Evolutionary conservation across 768 basidiomycete genomes (phyloP), one percentile per base, ranked within the genome.

Genomic region (Porpolomopsis calyptriformis): DNA sequence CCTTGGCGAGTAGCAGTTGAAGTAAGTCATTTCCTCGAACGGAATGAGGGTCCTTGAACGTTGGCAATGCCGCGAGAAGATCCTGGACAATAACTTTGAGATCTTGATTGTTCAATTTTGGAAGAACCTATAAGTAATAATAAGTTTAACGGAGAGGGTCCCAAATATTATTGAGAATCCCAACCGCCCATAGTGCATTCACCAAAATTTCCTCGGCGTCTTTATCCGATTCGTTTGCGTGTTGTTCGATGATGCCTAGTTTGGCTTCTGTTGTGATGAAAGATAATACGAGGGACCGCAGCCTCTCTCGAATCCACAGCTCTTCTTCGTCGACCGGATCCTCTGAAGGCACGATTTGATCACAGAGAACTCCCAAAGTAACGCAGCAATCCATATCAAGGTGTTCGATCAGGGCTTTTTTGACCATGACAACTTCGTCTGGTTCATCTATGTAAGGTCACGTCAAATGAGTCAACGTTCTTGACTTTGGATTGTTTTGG

Each of bases 341-440:
- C 39, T 73, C 72, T 0, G 64, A 56, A 1, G 76, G 74, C 2
- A 71, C 57, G 27, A 82, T 64, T 56, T 85, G 82, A 55, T 85
- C 84, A 54, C 74, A 82, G 4, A 85, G 64, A 11, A 85, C 82
- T 29, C 76, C 71, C 4, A 85, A 63, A 1, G 81, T 79, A 14
- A 76, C 68, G 6, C 62, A 63, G 1, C 79, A 68, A 49, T 82
- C 79, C 66, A 83, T 69, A 36, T 79, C 72, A 45, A 85, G 68
- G 57, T 85, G 83, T 49, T 75, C 70, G 1, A 69, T 59, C 12
- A 85, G 67, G 14, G 80, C 76, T 45, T 67, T 61, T 53, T 78
- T 76, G 19, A 85, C 81, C 26, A 80, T 68, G 0, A 53, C 59
- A 9, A 83, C 76, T 58, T 85, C 83, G 40, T 75, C 72, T 1